Percentiles rank a stretch among this genome's conserved stretches.
phyloP scores from a whole-genome alignment of 2,329 filamentous ascomycete genomes.

The Sclerotinia trifoliorum region DNA sequence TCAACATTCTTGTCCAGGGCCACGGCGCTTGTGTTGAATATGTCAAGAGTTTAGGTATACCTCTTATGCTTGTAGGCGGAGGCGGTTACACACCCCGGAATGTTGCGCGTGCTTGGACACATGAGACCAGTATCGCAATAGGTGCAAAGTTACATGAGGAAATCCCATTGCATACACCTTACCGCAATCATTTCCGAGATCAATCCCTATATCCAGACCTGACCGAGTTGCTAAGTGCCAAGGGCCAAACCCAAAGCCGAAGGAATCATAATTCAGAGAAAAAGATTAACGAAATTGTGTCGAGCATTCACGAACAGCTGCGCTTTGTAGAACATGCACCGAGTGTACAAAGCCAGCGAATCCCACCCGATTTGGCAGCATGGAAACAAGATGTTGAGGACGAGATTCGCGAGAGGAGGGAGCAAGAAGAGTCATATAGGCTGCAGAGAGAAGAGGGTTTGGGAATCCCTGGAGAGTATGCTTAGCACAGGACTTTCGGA shows the following conservation, averaged over 20 bases:
- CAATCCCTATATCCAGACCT: slow-evolving; percentile 86
- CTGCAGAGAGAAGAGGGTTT: slow-evolving; percentile 56
- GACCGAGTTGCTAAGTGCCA: slow-evolving; percentile 65
- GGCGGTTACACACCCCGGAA: slow-evolving; percentile 97
- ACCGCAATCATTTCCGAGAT: slow-evolving; percentile 83
- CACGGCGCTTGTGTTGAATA: slow-evolving; percentile 90
- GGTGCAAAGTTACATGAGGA: slow-evolving; percentile 67
- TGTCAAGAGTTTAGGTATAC: slow-evolving; percentile 76
- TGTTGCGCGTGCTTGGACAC: slow-evolving; percentile 93
- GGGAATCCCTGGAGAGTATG: slow-evolving; percentile 54
- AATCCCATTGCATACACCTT: slow-evolving; percentile 78
- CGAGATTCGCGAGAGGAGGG: slow-evolving; percentile 61
- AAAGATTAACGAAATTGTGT: slow-evolving; percentile 71
- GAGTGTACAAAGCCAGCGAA: slow-evolving; percentile 78
- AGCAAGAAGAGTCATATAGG: slow-evolving; percentile 54
- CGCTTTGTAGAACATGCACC: slow-evolving; percentile 82
- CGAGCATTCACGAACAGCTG: slow-evolving; percentile 80
- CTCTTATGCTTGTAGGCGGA: slow-evolving; percentile 87
- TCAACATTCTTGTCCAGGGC: slow-evolving; percentile 94
- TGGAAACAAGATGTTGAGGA: slow-evolving; percentile 69
- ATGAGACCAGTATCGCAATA: slow-evolving; percentile 90
- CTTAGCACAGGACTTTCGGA: neutral
- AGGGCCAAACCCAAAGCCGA: slow-evolving; percentile 42
- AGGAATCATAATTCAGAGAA: slow-evolving; percentile 76
- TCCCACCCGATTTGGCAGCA: slow-evolving; percentile 72